Conservation (phyloP, 495 filamentous ascomycete species). For the Penicillium manginii region DNA sequence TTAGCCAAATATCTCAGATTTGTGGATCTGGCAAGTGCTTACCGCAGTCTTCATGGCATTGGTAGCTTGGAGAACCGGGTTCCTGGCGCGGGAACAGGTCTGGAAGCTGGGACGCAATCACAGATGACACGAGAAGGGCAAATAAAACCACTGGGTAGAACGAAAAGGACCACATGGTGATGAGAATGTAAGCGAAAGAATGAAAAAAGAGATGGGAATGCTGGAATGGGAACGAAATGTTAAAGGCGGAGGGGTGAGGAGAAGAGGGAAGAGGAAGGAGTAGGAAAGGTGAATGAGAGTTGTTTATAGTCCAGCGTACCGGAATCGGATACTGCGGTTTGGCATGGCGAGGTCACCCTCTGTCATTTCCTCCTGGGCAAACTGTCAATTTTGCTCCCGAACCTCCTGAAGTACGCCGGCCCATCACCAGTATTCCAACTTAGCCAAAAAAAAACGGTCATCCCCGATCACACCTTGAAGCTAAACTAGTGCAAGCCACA, state of each 20-base stretch:
- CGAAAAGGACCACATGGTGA: neutral
- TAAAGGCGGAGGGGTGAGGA: neutral
- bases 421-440: too few species aligned
- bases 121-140: neutral
- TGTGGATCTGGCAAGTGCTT: constrained; percentile 7
- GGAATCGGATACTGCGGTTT: too few species aligned
- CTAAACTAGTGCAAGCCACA: too few species aligned
- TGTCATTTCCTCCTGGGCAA: too few species aligned
- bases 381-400: too few species aligned
- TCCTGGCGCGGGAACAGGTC: constrained; percentile 10
- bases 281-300: neutral
- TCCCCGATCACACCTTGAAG: too few species aligned
- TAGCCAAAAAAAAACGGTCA: too few species aligned
- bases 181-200: neutral
- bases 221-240: neutral
- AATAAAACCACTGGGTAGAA: neutral
- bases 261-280: neutral
- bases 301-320: neutral
- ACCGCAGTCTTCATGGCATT: constrained; percentile 57
- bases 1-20: constrained; percentile 7
- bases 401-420: too few species aligned
- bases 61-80: constrained; percentile 48
- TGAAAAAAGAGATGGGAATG: neutral
- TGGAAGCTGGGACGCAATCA: neutral
- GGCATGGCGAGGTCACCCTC: too few species aligned